Base-by-base conservation (phyloP, 108 stramenopile species). In the Cylindrotheca closterium region DNA sequence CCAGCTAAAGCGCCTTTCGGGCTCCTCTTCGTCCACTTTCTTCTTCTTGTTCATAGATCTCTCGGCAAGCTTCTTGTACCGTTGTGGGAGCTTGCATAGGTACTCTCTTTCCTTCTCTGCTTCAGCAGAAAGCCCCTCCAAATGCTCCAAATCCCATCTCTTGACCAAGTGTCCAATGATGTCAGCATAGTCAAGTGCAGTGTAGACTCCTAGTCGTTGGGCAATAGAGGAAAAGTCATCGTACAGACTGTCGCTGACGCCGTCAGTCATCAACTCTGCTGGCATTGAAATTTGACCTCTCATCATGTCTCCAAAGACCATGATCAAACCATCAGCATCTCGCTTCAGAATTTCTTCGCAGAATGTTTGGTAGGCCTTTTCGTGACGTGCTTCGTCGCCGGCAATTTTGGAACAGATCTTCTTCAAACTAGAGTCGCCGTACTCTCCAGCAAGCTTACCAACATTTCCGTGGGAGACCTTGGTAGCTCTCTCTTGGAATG, bases 121-220 rank as follows among this genome's bases (percentile, higher is more conserved):
- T 70, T 84, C 85, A 32, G 64, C 30, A 2, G 75, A 73, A 23
- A 95, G 74, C 26, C 94, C 91, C 5, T 86, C 88, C 56, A 92
- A 52, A 46, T 91, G 59, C 57, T 85, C 89, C 62, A 95, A 69
- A 73, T 89, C 86, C 94, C 94, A 95, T 56, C 70, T 63, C 10
- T 84, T 50, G 50, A 92, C 85, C 52, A 95, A 62, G 83, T 92
- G 88, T 30, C 89, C 68, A 56, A 95, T 77, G 56, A 95, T 95
- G n/a, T 95, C 89, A 2, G 94, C 94, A 64, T 95, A 95, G 67
- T 95, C 94, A n/a, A 95, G 57, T 24, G 94, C 94, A 25, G 94
- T 95, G 73, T 95, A 95, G 7, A 95, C 94, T 27, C 83, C 91
- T 18, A 91, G 78, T 47, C 82, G 77, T 66, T 95, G 94, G 0